phyloP scores from a whole-genome alignment of 108 stramenopile genomes.

The Skeletonema grethae region DNA sequence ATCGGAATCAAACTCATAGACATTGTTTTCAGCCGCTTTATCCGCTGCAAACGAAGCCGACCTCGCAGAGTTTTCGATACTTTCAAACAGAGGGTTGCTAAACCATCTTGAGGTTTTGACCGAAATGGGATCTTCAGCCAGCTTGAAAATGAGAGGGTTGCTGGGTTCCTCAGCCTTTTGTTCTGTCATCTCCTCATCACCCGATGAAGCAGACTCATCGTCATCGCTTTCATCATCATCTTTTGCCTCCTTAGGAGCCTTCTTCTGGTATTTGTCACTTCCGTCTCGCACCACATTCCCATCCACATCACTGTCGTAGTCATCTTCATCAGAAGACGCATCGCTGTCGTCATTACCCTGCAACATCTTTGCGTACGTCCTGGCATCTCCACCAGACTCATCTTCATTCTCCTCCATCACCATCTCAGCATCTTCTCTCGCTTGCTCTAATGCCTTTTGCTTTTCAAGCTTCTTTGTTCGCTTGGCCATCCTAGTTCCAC shows the following conservation, averaged over 20 bases:
- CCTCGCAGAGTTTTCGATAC: slow-evolving; percentile 76
- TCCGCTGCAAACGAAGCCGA: slow-evolving; percentile 49
- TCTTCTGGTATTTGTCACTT: slow-evolving; percentile 59
- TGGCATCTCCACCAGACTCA: slow-evolving; percentile 64
- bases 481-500: slow-evolving; percentile 82
- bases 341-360: slow-evolving; percentile 70
- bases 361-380: slow-evolving; percentile 76
- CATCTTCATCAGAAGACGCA: slow-evolving; percentile 54
- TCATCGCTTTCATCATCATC: neutral
- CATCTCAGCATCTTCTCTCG: slow-evolving; percentile 85
- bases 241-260: slow-evolving; percentile 41
- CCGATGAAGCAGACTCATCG: slow-evolving; percentile 5
- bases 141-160: slow-evolving; percentile 83
- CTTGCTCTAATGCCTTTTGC: slow-evolving; percentile 79
- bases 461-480: slow-evolving; percentile 79
- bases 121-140: slow-evolving; percentile 74
- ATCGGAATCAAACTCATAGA: slow-evolving; percentile 47
- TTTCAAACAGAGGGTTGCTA: slow-evolving; percentile 90
- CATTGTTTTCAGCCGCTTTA: slow-evolving; percentile 36
- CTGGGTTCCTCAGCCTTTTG: slow-evolving; percentile 17
- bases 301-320: slow-evolving; percentile 61
- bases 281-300: slow-evolving; percentile 60
- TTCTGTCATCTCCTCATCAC: neutral
- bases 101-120: slow-evolving; percentile 93
- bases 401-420: slow-evolving; percentile 57